Evolutionary conservation across 2,329 filamentous ascomycete species (phyloP), one percentile per base, ranked within the genome.

Genomic region (Hawksworthiomyces lignivorus): DNA sequence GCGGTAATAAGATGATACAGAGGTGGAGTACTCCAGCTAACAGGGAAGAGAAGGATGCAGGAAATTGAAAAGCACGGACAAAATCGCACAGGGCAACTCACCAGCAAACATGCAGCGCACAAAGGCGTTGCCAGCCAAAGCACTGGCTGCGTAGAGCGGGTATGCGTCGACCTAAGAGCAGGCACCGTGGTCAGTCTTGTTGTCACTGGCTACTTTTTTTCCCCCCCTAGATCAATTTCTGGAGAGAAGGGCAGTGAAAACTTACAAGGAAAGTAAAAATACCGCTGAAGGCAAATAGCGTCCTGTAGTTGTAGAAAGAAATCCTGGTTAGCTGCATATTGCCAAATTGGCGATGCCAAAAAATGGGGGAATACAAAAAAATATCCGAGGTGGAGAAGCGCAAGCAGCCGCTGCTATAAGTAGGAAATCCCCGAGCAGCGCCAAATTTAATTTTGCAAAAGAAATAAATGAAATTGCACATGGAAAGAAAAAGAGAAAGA

Each of bases 221-320:
- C 12, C 24, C 8, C 8, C 8, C 24, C 24, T 26, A 8, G 24
- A 8, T 12, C 24, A 26, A 26, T 26, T 12, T 26, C 24, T 26
- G 24, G 36, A 35, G 32, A 19, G 36, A 14, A 29, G 21, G 24
- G 15, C 7, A 30, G 10, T 28, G n/a, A 12, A 18, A 22, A 68
- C 70, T 64, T 61, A 90, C 87, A 49, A 94, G 67, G 64, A 94
- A 95, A 11, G 87, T 94, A 61, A 94, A 95, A 50, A 94, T 78
- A 39, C 87, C 87, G 43, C 78, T 82, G 62, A 87, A 96, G 22
- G 84, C 78, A 44, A 94, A 74, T 46, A 94, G 74, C 41, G 77
- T 82, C 39, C 84, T 87, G 54, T 55, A 51, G 54, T 33, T 51
- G 43, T 19, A 31, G 26, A 45, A 30, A 34, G 14, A 48, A 26